Conservation (phyloP, 257 asterid genomes). For the Solanum tacnaense region DNA sequence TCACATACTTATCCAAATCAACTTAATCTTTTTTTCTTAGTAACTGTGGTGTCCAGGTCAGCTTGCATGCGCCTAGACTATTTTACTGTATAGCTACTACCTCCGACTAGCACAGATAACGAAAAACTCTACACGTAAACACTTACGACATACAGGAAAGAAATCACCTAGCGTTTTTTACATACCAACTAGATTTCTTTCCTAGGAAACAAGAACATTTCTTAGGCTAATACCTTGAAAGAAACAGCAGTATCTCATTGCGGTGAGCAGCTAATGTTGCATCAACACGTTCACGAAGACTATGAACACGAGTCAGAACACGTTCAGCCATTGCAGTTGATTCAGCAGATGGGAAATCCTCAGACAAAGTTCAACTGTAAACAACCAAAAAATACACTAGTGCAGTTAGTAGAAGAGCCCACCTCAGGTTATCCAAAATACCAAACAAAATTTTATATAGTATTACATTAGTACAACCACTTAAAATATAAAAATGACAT, state of each 20-base stretch:
- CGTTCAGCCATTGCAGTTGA: constrained; percentile 64
- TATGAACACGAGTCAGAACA: constrained; percentile 78
- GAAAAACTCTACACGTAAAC: neutral
- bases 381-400: neutral
- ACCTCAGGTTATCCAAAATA: neutral
- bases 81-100: neutral
- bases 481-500: neutral
- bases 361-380: constrained; percentile 27
- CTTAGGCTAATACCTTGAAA: constrained; percentile 37
- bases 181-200: neutral
- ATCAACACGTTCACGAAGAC: constrained; percentile 84
- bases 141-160: rapidly evolving
- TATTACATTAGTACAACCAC: neutral
- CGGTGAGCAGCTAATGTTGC: constrained; percentile 79
- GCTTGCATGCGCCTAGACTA: neutral
- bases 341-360: constrained; percentile 4
- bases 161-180: neutral
- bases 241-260: constrained; percentile 54
- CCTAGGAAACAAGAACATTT: neutral
- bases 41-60: neutral
- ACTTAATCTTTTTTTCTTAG: neutral
- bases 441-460: neutral
- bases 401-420: neutral
- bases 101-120: neutral
- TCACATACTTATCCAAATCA: neutral